These are phyloP conservation scores for Solanum chiquidenum DNA, from an alignment of 257 asterid species.

Conservation along the genomic window DNA sequence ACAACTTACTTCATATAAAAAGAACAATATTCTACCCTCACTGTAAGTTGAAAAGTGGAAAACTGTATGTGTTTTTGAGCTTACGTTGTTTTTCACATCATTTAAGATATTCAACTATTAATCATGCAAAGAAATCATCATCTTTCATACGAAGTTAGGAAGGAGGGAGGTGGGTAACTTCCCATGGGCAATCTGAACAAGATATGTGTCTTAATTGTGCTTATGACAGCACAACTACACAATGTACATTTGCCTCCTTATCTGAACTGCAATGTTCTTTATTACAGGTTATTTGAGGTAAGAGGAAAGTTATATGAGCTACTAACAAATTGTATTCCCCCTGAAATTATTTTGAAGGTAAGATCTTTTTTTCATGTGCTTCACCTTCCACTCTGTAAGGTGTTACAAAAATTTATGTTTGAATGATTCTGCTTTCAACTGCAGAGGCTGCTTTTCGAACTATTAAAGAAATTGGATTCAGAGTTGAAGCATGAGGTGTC, in stretches of 20 bases:
- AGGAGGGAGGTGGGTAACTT: background rate
- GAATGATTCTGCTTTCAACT: conserved; percentile 9
- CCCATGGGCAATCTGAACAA: background rate
- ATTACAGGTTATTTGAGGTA: conserved; percentile 80
- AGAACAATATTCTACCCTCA: background rate
- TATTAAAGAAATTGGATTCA: conserved; percentile 83
- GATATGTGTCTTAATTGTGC: background rate
- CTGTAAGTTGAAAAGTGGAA: background rate
- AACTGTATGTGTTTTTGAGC: background rate
- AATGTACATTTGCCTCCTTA: background rate
- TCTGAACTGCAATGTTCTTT: background rate
- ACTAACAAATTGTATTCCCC: conserved; percentile 86
- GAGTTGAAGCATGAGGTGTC: conserved; percentile 83
- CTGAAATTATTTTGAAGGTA: conserved; percentile 83
- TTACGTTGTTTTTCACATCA: background rate
- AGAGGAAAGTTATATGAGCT: conserved; percentile 93
- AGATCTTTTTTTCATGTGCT: background rate
- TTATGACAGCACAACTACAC: background rate
- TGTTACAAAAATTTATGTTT: background rate
- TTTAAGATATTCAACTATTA: background rate
- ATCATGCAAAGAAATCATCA: background rate
- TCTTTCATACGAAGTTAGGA: background rate
- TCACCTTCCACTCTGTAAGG: background rate
- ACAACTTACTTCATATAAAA: background rate
- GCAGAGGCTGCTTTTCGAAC: conserved; percentile 81